Evolutionary conservation across 2,329 filamentous ascomycete species (phyloP), one percentile per base, ranked within the genome.

Genomic region (Sphaceloma murrayae): DNA sequence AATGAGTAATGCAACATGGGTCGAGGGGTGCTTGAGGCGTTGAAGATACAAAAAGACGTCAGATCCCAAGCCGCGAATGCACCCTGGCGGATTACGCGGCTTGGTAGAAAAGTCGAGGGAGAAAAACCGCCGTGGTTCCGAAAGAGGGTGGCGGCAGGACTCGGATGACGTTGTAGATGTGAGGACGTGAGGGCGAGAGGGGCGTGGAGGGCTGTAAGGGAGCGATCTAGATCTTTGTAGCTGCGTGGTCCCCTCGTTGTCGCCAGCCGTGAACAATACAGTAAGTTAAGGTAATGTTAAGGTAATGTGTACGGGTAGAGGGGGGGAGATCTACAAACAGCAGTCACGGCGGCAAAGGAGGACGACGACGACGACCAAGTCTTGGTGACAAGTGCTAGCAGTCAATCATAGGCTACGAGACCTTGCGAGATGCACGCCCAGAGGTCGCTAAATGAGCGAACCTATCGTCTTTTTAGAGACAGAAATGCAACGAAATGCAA

Each of bases 231-330:
- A 27, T 7, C 11, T 11, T 27, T 11, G 11, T 11, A 27, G 7
- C 24, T 6, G 24, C 24, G 11, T 27, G 24, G 24, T 6, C 24
- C 59, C 5, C 59, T 66, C 2, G 40, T 66, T 2, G 51, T 60
- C 2, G 58, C 58, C 1, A 60, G 56, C n/a, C 65, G 65, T 40
- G 55, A 54, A 57, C 2, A 61, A 43, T 3, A 58, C 66, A 0
- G n/a, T n/a, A n/a, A n/a, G n/a, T n/a, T n/a, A n/a, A n/a, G n/a
- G n/a, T n/a, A n/a, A n/a, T n/a, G n/a, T n/a, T n/a, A n/a, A n/a
- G n/a, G n/a, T n/a, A n/a, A n/a, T n/a, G n/a, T n/a, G n/a, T n/a
- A n/a, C n/a, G n/a, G n/a, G n/a, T n/a, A n/a, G n/a, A n/a, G n/a
- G n/a, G n/a, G n/a, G n/a, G n/a, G n/a, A n/a, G n/a, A n/a, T n/a